A percentile compares a stretch with the other conserved stretches of the same genome.
Evolutionary conservation across 2,329 filamentous ascomycete species (phyloP).

Genomic region (Colletotrichum noveboracense): DNA sequence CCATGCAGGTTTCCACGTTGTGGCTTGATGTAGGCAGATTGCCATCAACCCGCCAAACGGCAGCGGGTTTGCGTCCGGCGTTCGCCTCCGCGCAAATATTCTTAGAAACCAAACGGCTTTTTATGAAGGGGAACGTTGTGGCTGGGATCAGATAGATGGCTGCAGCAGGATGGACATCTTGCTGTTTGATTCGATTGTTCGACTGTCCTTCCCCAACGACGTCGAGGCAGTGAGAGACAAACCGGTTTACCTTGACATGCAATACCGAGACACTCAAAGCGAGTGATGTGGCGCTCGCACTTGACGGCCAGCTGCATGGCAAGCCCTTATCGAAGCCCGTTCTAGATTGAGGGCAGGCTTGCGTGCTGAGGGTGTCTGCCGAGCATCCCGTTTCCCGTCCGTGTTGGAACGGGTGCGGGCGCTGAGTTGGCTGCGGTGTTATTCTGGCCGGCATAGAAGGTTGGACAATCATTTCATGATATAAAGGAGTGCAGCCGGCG

Average conservation of each 20-base stretch:
- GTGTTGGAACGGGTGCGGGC: neutral
- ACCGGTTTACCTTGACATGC: neutral
- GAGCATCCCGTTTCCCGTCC: neutral
- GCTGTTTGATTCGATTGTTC: neutral
- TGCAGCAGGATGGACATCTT: neutral
- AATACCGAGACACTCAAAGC: neutral
- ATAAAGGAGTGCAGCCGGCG: conserved; percentile 9
- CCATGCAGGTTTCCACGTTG: neutral
- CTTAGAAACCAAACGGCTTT: neutral
- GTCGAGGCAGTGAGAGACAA: neutral
- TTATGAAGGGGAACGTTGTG: neutral
- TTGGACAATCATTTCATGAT: conserved; percentile 12
- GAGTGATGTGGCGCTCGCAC: neutral
- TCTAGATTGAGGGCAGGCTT: neutral
- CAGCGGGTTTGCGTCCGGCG: neutral
- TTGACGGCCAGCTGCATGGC: conserved; percentile 4
- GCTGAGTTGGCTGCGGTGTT: neutral
- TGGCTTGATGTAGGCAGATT: neutral
- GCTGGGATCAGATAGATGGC: neutral
- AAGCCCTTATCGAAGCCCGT: neutral
- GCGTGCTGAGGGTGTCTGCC: neutral
- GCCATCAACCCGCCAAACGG: neutral
- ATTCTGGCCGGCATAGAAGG: conserved; percentile 26
- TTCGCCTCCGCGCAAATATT: neutral
- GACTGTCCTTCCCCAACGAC: neutral